Evolutionary conservation across 768 basidiomycete genomes (phyloP), one percentile per base, ranked within the genome.

Genomic region (Grammothele lineata): DNA sequence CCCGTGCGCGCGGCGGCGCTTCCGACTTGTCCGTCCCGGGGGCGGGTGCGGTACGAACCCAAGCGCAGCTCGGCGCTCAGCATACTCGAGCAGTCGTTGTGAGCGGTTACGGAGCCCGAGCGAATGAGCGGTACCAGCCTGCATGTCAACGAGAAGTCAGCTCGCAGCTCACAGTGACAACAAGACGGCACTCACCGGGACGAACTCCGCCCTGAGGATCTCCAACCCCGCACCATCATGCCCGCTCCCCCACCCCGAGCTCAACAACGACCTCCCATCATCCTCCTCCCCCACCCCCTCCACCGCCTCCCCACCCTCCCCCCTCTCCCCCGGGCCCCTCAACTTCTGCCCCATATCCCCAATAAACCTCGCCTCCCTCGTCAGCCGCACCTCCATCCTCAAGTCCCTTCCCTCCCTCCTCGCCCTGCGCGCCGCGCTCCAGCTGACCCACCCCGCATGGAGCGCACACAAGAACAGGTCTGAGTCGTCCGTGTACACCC

Each of bases 191-290:
- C 79, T 27, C 53, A 87, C 87, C 72, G 80, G 70, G 38, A 80
- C 74, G 59, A 85, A 81, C 54, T 78, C 72, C 15, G 78, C 84
- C 21, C 68, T 70, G 15, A 88, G 62, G 43, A 89, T 75, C 68
- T 87, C 87, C 56, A 87, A 74, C 21, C 81, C 85, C 56, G 82
- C 80, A 21, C 87, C 87, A 51, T 87, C 86, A 53, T 88, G 87
- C 2, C 82, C 80, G 53, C 76, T 79, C n/a, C 86, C 85, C 87
- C 87, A 87, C 0, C 78, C 78, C 8, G 78, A 81, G 50, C 57
- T 70, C 60, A 52, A 59, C 56, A 66, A 39, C 49, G 58, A 36
- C 54, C 57, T 62, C 55, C 69, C 49, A 48, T 64, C 60, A 17
- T 57, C 57, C 44, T 59, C 61, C n/a, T 40, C 48, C 4, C 48